Percentiles rank a stretch among this genome's conserved stretches.
These are phyloP conservation scores for Gracilaria domingensis DNA, from an alignment of 23 red algal genomes.

Conservation along the genomic window DNA sequence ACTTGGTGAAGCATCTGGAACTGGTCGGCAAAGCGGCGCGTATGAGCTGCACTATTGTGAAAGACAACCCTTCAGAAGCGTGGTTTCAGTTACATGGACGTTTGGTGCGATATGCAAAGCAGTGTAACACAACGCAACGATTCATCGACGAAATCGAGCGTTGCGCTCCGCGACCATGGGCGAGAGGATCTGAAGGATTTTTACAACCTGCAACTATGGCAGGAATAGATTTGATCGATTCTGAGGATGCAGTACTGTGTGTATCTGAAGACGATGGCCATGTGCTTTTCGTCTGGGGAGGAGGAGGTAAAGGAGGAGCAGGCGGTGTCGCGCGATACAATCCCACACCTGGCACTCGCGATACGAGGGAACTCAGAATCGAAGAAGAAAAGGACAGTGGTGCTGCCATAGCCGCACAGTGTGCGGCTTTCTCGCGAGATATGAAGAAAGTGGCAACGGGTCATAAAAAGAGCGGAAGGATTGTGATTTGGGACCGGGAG, in stretches of 20 bases:
- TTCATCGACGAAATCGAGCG: slow-evolving; percentile 6
- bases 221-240: background rate
- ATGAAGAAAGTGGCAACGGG: background rate
- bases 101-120: background rate
- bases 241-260: background rate
- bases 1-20: background rate
- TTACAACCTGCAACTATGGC: background rate
- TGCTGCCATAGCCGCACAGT: background rate
- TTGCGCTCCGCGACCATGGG: slow-evolving; percentile 12
- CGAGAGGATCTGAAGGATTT: background rate
- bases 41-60: background rate
- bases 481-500: background rate
- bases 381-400: background rate
- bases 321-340: background rate
- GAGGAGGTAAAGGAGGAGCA: background rate
- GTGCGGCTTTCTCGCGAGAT: background rate
- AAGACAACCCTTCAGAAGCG: background rate
- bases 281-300: background rate
- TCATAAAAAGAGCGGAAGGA: background rate
- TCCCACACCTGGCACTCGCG: background rate
- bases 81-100: background rate
- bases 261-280: background rate
- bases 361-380: background rate
- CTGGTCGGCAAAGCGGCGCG: background rate
- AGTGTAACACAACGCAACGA: background rate